Evolutionary conservation across 2,329 filamentous ascomycete species (phyloP), one percentile per base, ranked within the genome.

Genomic region (Fragosphaeria purpurea): DNA sequence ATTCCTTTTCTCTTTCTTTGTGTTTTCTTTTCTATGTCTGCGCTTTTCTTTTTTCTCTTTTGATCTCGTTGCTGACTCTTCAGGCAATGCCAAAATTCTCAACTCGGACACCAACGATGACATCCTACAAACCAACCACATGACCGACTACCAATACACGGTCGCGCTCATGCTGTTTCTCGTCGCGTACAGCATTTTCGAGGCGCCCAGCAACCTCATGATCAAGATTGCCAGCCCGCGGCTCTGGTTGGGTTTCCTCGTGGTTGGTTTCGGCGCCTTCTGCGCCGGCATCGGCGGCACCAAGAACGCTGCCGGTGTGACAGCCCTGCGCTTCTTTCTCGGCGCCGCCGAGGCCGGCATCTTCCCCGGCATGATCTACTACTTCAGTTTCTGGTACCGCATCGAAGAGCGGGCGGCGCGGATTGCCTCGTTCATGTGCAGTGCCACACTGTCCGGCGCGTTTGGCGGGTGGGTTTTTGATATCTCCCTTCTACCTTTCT

Each of bases 311-410:
- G 73, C 66, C 3, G 76, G 77, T 8, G 69, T 89, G 13, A 74
- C 85, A 1, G 82, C 72, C 6, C 80, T 83, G 55, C 78, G 85
- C 7, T 74, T 88, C 37, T 63, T 88, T 7, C 72, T 89, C 0
- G 85, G 85, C 6, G 70, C 76, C 12, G 47, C 47, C 31, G 85
- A 89, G 65, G 84, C 83, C 4, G 54, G 54, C 30, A 44, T 56
- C 53, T 68, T 73, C 59, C 63, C 71, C 37, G 72, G 54, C 22
- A 48, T 56, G 41, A 59, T 62, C 62, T 58, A 80, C 64, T 86
- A 86, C 57, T 69, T 88, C 45, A 87, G 85, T 0, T 79, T 88
- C 56, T 88, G 86, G 74, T 88, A 88, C 63, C 80, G 76, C 45
- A 79, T 79, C 57, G 75, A 79, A 30, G 85, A 89, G 65, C 74